These are phyloP conservation scores for Stachybotrys chlorohalonatus DNA, from an alignment of 2,329 filamentous ascomycete species.

Conservation along the genomic window DNA sequence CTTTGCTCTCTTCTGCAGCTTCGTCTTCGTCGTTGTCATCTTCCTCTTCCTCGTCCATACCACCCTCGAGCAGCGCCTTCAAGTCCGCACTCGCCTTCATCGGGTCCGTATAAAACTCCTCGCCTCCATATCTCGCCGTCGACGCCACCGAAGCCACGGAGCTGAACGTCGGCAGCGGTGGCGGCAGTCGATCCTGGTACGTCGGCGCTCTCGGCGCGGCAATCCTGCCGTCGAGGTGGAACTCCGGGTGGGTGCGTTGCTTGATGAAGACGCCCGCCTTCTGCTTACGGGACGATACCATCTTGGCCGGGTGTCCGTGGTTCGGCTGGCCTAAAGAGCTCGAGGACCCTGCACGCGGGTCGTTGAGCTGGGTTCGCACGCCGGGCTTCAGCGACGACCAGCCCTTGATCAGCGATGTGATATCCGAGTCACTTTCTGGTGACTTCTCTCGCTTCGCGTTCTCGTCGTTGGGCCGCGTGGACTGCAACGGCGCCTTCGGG, in stretches of 20 bases:
- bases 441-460: slow-evolving; percentile 14
- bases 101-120: slow-evolving; percentile 58
- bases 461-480: slow-evolving; percentile 23
- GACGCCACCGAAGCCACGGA: slow-evolving; percentile 18
- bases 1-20: slow-evolving; percentile 8
- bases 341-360: slow-evolving; percentile 1
- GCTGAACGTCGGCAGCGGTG: slow-evolving; percentile 38
- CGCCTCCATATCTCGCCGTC: slow-evolving; percentile 23
- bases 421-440: slow-evolving; percentile 23
- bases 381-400: slow-evolving; percentile 15
- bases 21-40: slow-evolving; percentile 25
- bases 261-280: slow-evolving; percentile 47
- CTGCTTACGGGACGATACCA: slow-evolving; percentile 43
- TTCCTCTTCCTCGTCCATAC: slow-evolving; percentile 66
- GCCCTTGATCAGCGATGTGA: slow-evolving; percentile 21
- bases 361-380: slow-evolving; percentile 7
- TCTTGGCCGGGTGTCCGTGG: slow-evolving; percentile 30
- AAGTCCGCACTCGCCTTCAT: slow-evolving; percentile 65
- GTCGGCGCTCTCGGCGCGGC: slow-evolving; percentile 37
- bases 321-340: slow-evolving; percentile 13
- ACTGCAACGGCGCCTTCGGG: slow-evolving; percentile 32
- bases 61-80: slow-evolving; percentile 74
- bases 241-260: slow-evolving; percentile 46
- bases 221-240: slow-evolving; percentile 42
- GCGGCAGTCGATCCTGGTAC: slow-evolving; percentile 36